Base-by-base conservation (phyloP, 2,329 filamentous ascomycete genomes). In the Colletotrichum chlorophyti region DNA sequence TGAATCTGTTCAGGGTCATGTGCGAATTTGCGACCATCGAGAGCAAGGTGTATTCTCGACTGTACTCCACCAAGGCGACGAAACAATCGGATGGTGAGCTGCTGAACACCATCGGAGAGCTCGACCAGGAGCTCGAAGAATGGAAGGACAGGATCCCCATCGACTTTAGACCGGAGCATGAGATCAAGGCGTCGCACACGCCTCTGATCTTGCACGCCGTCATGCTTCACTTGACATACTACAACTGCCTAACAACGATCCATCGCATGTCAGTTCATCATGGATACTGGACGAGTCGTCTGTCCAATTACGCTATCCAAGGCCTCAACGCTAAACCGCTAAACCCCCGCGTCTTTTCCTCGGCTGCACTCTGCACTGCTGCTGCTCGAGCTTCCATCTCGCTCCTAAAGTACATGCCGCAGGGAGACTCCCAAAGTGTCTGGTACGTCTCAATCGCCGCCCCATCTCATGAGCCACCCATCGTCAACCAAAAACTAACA, bases 241-340 rank as follows among this genome's bases (percentile, higher is more conserved):
- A 98, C 79, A 99, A 99, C 72, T 97, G 93, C 67, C 77, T 99
- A 48, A 97, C 94, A 1, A 99, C 95, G 0, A 97, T 99, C 63
- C 95, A 99, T 72, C 91, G 95, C 48, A 99, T 98, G 95, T 96
- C 92, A 37, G 91, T 98, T 26, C 95, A 98, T 67, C 93, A 97
- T 70, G 95, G 95, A 12, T 97, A 97, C 76, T 99, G 95, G 95
- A 98, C 94, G 1, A 97, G 91, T 69, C 86, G 95, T 32, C 77
- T 99, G 35, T 96, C 93, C 32, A 94, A 98, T 68, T 98, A 93
- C 69, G 95, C 95, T 14, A 95, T 98, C 53, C 91, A 97, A 72
- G 95, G 95, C 1, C 80, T 97, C 37, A 98, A 98, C 72, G 89
- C 93, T 0, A 84, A 90, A 63, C 93, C 95, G 1, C 76, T 99